These are phyloP conservation scores for Hemisphaericaspora lyxosophila DNA, from an alignment of 1,139 yeast species.

Conservation along the genomic window DNA sequence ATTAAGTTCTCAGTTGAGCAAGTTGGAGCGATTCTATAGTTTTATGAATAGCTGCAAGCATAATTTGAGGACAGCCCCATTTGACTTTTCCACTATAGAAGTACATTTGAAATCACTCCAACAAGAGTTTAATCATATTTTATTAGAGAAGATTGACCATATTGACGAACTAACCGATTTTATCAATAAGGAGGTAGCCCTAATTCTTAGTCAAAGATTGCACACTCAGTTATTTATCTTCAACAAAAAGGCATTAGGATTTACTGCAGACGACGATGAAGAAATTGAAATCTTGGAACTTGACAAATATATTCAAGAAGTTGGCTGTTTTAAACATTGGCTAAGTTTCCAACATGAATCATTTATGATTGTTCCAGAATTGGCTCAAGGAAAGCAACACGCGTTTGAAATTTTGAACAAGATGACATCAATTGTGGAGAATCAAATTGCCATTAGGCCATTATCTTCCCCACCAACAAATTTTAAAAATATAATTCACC, in stretches of 20 bases:
- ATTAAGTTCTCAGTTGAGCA: conserved; percentile 31
- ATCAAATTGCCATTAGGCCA: conserved; percentile 11
- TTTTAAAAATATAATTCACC: conserved; percentile 1
- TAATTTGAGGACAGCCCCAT: conserved; percentile 30
- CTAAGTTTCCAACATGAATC: conserved; percentile 44
- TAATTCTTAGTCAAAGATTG: conserved; percentile 28
- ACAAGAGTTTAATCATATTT: conserved; percentile 37
- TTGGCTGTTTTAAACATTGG: conserved; percentile 24
- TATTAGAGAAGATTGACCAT: conserved; percentile 42
- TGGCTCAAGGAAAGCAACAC: conserved; percentile 21
- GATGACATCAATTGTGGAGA: conserved; percentile 16
- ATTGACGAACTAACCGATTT: conserved; percentile 34
- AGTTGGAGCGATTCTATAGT: conserved; percentile 26
- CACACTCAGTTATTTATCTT: conserved; percentile 11
- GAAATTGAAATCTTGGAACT: conserved; percentile 10
- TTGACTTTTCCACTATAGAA: conserved; percentile 17
- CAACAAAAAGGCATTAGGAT: conserved; percentile 5
- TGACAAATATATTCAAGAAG: conserved; percentile 9
- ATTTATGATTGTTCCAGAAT: conserved; percentile 37
- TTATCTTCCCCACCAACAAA: conserved; percentile 3
- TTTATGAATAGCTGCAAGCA: conserved; percentile 21
- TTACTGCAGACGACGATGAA: conserved; percentile 3
- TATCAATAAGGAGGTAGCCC: conserved; percentile 41
- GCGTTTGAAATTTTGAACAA: conserved; percentile 15
- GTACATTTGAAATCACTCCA: conserved; percentile 36